Evolutionary conservation across 2,329 filamentous ascomycete genomes (phyloP), one percentile per base, ranked within the genome.

Genomic region (Daldinia eschscholtzii): DNA sequence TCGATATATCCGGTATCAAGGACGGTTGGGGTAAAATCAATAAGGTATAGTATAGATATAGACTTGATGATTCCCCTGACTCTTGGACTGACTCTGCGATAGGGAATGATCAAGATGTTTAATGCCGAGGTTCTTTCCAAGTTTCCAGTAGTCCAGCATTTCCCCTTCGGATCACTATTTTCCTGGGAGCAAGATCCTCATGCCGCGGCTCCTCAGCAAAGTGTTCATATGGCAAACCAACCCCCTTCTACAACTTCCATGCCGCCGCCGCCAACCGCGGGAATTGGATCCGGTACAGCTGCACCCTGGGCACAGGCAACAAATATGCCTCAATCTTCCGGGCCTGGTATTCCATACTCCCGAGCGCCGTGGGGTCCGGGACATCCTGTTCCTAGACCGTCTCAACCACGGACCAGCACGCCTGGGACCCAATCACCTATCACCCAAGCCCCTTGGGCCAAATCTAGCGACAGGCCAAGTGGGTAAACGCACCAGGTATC

Each of bases 31-130:
- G 92, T 39, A 99, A 99, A 84, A 97, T 99, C 76, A 98, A 99
- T 81, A 94, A 94, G 84, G 88, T 88, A 73, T 12, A 10, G 12
- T 39, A 39, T 15, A n/a, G 6, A 35, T 50, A 26, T 69, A 44
- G 7, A 18, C 3, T 12, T 42, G 13, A 12, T 10, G 63, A 18
- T 41, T 20, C 4, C 46, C 23, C 37, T 28, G n/a, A 7, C 15
- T 20, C 39, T 35, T 46, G 5, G 35, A 39, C 65, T 72, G 67
- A 73, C 59, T 35, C 6, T 61, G 26, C 15, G 1, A 7, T 67
- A 92, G 90, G 96, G 96, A 58, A 98, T 99, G 96, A 89, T 99
- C 76, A 99, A 98, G 81, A 99, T 99, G 96, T 99, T 95, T 83
- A 94, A 97, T 73, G 96, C 93, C 18, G 96, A 99, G 82, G 96